Conservation (phyloP, 2,329 filamentous ascomycete species). For the Venturiaceae sp. region DNA sequence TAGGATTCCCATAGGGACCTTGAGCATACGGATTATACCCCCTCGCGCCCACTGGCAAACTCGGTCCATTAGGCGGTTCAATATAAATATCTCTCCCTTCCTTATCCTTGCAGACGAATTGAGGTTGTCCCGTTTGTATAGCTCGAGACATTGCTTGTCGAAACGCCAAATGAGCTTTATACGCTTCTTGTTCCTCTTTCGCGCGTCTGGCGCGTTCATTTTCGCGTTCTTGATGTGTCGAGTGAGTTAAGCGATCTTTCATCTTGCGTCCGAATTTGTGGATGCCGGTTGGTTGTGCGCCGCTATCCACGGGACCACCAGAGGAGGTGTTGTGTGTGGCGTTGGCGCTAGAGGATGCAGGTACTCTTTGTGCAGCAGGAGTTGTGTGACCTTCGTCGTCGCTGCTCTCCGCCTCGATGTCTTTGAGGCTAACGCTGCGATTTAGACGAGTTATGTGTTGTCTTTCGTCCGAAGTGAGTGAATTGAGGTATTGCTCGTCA, state of each 20-base stretch:
- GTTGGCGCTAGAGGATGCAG: not conserved
- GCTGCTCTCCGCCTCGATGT: constrained; percentile 36
- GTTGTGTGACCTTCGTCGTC: constrained; percentile 29
- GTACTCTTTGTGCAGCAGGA: constrained; percentile 19
- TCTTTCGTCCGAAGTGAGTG: constrained; percentile 39
- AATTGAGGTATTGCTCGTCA: constrained; percentile 42
- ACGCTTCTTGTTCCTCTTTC: constrained; percentile 41
- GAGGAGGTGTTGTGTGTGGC: too few relatives aligned
- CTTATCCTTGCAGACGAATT: constrained; percentile 43
- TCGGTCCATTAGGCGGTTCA: constrained; percentile 37
- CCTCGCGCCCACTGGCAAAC: constrained; percentile 20
- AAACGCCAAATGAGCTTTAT: constrained; percentile 41
- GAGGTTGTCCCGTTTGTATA: constrained; percentile 44
- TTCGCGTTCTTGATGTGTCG: constrained; percentile 46
- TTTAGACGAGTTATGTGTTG: constrained; percentile 32
- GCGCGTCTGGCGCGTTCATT: constrained; percentile 34
- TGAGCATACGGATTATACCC: constrained; percentile 36
- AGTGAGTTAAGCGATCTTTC: constrained; percentile 49
- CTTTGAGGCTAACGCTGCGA: constrained; percentile 23
- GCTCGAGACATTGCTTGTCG: constrained; percentile 42
- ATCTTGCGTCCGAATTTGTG: constrained; percentile 44
- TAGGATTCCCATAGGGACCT: constrained; percentile 36
- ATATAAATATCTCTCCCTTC: constrained; percentile 49
- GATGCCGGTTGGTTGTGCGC: constrained; percentile 17
- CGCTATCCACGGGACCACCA: too few relatives aligned